Evolutionary conservation across 2,329 filamentous ascomycete species (phyloP).

Genomic region (Geosmithia morbida): DNA sequence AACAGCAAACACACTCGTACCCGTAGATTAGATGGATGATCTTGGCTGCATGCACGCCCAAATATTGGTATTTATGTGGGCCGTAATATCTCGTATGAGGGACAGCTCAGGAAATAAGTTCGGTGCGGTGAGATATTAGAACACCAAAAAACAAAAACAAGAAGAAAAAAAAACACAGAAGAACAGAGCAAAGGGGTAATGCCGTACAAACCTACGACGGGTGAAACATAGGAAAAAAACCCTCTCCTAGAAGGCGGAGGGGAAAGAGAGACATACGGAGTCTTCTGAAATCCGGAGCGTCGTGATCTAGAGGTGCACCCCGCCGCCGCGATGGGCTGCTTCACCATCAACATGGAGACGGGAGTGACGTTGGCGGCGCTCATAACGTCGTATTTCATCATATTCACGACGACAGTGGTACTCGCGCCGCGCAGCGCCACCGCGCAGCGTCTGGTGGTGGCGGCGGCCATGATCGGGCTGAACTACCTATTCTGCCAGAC

Average conservation of each 20-base stretch:
- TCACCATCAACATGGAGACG: neutral
- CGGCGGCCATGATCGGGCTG: neutral
- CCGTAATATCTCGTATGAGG: neutral
- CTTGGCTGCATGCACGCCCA: neutral
- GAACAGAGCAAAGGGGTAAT: neutral
- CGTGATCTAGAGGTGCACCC: too few relatives aligned
- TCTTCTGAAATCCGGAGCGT: too few relatives aligned
- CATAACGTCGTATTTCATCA: neutral
- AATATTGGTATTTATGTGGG: neutral
- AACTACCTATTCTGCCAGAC: neutral
- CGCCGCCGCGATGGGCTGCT: neutral
- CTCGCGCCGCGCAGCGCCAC: neutral
- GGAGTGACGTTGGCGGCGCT: neutral
- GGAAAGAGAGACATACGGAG: too few relatives aligned
- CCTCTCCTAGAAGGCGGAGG: too few relatives aligned
- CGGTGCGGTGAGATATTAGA: neutral
- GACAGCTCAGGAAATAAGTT: neutral
- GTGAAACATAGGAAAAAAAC: too few relatives aligned
- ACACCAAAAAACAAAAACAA: too few relatives aligned
- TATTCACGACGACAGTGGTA: neutral
- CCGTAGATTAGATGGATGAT: too few relatives aligned
- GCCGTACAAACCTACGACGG: too few relatives aligned
- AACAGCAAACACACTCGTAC: too few relatives aligned
- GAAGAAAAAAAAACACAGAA: too few relatives aligned
- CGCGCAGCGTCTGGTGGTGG: neutral